Evolutionary conservation across 805 yeast genomes (phyloP), one percentile per base, ranked within the genome.

Genomic region (Cyberlindnera meyerae): DNA sequence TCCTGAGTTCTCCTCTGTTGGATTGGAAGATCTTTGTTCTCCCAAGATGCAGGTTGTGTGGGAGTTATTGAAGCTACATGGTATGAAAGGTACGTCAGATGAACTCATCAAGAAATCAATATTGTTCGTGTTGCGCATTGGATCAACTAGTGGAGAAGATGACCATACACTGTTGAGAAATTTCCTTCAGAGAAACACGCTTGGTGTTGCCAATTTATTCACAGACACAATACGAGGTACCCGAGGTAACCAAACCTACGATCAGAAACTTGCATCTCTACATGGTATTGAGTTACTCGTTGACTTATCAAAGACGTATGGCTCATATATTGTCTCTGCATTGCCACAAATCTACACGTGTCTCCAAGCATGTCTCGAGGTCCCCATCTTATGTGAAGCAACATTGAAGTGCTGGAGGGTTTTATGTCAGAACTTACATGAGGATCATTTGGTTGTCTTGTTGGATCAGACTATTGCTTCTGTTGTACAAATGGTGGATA

Each of bases 341-440:
- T 59, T 83, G 24, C 94, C 96, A 0, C 97, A 89, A 54, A 75
- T 90, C 5, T 81, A 86, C 41, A 82, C 95, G 2, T 83, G 95
- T 49, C 62, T 90, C 11, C 96, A 87, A 53, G 78, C 88, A 1
- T 80, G 90, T 0, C 59, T 89, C 16, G 88, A 80, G 27, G 72
- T 71, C 14, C 61, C 70, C 0, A 77, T 75, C 17, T 67, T 88
- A 11, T 80, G 80, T 41, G 62, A 63, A 12, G 71, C 72, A 27
- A 75, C 90, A 0, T 61, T 93, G 28, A 64, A 69, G 31, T 82
- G 93, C 37, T 80, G 96, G 82, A 66, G 69, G 34, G 65, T 68
- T 2, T 62, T 90, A 34, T 72, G 85, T 2, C 62, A 68, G 13
- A 66, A 65, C n/a, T 58, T 90, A 13, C 73, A 67, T 11, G 69